Conservation (phyloP, 768 basidiomycete genomes). For the Boletellus ananas region DNA sequence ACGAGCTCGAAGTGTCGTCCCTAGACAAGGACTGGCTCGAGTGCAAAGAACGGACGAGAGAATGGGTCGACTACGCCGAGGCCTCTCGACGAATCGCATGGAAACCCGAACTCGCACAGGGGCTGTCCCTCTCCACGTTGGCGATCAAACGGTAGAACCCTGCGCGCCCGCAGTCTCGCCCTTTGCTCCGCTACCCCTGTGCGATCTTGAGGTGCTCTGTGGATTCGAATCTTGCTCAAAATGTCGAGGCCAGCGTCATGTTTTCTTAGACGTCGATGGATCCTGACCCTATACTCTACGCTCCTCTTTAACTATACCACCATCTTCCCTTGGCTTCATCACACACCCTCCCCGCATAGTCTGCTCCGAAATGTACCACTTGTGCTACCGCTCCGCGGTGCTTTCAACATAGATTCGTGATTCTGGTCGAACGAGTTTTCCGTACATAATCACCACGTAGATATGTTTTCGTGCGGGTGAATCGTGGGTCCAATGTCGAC, state of each 20-base stretch:
- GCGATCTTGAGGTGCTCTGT: constrained; percentile 9
- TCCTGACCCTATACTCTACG: constrained; percentile 27
- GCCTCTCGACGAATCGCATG: constrained; percentile 70
- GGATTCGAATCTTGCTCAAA: constrained; percentile 13
- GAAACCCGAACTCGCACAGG: constrained; percentile 83
- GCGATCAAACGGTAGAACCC: constrained; percentile 50
- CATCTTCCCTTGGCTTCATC: constrained; percentile 11
- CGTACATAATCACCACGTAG: constrained; percentile 26
- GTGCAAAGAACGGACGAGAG: constrained; percentile 70
- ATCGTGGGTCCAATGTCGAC: constrained; percentile 8
- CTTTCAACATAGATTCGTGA: constrained; percentile 30
- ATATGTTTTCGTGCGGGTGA: constrained; percentile 19
- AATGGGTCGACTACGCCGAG: constrained; percentile 88
- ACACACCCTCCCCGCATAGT: constrained; percentile 27
- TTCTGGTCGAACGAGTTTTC: constrained; percentile 9
- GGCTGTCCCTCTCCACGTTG: constrained; percentile 65
- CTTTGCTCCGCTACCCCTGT: constrained; percentile 6
- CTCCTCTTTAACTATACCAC: constrained; percentile 29
- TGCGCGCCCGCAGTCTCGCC: neutral
- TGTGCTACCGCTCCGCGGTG: constrained; percentile 16
- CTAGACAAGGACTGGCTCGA: constrained; percentile 84
- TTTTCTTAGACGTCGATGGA: constrained; percentile 21
- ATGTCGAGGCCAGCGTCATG: constrained; percentile 15
- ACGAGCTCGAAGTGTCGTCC: constrained; percentile 76
- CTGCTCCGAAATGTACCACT: constrained; percentile 29